Conservation (phyloP, 768 basidiomycete species). For the Bullera alba region DNA sequence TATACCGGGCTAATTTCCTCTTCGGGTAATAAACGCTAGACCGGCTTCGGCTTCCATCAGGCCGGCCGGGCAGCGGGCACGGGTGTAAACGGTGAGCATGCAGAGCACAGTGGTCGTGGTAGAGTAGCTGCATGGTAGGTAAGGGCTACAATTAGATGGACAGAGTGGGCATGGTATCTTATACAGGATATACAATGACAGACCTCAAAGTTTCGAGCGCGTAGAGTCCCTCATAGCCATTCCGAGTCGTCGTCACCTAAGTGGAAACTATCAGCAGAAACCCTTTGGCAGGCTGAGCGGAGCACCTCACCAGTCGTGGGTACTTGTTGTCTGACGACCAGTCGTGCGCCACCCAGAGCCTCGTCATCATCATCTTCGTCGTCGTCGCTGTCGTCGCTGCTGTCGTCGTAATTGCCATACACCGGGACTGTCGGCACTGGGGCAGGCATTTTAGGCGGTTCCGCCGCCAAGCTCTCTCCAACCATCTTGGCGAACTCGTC, state of each 20-base stretch:
- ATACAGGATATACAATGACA: not conserved
- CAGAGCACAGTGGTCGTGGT: no score
- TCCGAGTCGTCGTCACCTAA: slow-evolving; percentile 11
- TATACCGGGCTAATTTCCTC: no score
- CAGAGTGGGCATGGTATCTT: no score
- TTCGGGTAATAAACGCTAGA: no score
- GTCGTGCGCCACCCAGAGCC: slow-evolving; percentile 22
- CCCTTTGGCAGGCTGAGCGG: no score
- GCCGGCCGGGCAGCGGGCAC: no score
- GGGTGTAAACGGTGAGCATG: no score
- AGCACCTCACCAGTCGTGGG: slow-evolving; percentile 5
- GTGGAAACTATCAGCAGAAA: no score
- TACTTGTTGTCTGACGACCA: slow-evolving; percentile 9
- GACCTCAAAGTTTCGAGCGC: not conserved
- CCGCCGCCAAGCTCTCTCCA: slow-evolving; percentile 29
- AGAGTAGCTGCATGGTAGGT: no score
- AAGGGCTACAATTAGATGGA: no score
- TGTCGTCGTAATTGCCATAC: slow-evolving; percentile 17
- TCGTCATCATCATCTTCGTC: slow-evolving; percentile 18
- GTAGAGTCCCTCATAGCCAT: slow-evolving; percentile 7
- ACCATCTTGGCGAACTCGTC: slow-evolving; percentile 38
- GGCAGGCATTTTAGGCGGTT: not conserved
- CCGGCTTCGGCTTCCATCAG: no score
- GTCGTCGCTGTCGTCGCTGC: slow-evolving; percentile 15
- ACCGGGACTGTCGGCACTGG: slow-evolving; percentile 1